Conservation (phyloP, 2,329 filamentous ascomycete genomes). For the Neoascochyta sp. region DNA sequence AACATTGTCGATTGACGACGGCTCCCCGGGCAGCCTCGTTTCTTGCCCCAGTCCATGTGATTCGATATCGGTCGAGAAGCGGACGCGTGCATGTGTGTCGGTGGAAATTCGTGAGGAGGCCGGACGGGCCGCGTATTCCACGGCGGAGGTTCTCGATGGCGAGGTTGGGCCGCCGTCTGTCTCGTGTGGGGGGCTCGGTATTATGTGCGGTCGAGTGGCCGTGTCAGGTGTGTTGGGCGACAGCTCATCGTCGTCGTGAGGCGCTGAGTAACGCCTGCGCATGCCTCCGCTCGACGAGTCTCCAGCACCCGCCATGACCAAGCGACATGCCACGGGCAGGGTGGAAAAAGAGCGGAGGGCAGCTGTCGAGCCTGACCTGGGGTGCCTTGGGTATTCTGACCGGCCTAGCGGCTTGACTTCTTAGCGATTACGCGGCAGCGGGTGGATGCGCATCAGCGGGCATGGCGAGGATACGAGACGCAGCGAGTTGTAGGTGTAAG, state of each 20-base stretch:
- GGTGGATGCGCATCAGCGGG: slow-evolving; percentile 2
- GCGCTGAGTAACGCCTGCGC: slow-evolving; percentile 28
- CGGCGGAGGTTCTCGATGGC: slow-evolving; percentile 19
- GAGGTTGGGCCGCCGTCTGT: slow-evolving; percentile 9
- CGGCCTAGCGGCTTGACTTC: slow-evolving; percentile 18
- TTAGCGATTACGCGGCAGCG: slow-evolving; percentile 17
- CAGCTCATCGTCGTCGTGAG: slow-evolving; percentile 23
- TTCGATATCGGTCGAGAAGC: slow-evolving; percentile 38
- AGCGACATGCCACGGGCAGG: slow-evolving; percentile 18
- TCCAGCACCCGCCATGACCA: slow-evolving; percentile 28
- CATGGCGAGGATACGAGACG: too few species aligned
- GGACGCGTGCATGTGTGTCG: slow-evolving; percentile 31
- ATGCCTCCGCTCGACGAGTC: slow-evolving; percentile 26
- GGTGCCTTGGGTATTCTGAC: slow-evolving; percentile 3
- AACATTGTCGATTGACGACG: slow-evolving; percentile 12
- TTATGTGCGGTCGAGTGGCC: slow-evolving; percentile 13
- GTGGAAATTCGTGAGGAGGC: slow-evolving; percentile 25
- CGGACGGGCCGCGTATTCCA: slow-evolving; percentile 20
- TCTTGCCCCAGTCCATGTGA: slow-evolving; percentile 15
- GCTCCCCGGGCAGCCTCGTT: slow-evolving; percentile 13
- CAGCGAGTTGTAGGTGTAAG: too few species aligned
- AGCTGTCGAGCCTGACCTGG: slow-evolving; percentile 5
- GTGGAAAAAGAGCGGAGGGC: slow-evolving; percentile 3
- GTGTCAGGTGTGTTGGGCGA: slow-evolving; percentile 8
- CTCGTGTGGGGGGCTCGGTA: slow-evolving; percentile 7